Percentiles rank a stretch among this genome's conserved stretches.
Evolutionary conservation across 768 basidiomycete genomes (phyloP).

Genomic region (Rhizopogon vinicolor): DNA sequence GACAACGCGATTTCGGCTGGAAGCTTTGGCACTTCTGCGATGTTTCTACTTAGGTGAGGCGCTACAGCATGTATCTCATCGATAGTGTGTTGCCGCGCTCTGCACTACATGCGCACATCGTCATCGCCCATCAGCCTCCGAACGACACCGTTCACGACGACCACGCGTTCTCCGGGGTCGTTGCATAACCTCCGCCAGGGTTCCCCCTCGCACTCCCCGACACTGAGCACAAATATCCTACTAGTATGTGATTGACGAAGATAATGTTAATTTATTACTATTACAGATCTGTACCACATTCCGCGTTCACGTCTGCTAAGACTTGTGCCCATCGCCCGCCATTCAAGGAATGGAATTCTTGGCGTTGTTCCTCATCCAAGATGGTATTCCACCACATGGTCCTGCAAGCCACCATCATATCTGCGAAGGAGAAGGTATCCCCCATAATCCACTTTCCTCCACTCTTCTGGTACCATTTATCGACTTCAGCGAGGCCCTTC

Average conservation of each 20-base stretch:
- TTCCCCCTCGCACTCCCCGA: neutral
- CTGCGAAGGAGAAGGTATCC: conserved; percentile 4
- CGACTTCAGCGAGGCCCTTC: neutral
- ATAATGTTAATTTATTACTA: too few relatives aligned
- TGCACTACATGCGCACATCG: neutral
- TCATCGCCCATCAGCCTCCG: neutral
- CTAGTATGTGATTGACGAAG: too few relatives aligned
- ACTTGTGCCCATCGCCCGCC: neutral
- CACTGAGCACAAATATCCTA: too few relatives aligned
- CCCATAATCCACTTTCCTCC: conserved; percentile 4
- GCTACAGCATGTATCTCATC: too few relatives aligned
- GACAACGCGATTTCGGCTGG: too few relatives aligned
- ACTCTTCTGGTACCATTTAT: conserved; percentile 20
- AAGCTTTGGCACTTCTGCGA: too few relatives aligned
- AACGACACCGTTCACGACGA: neutral
- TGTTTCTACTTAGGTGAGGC: too few relatives aligned
- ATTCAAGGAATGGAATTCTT: conserved; percentile 2
- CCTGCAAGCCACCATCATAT: conserved; percentile 3
- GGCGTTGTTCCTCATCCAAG: conserved; percentile 1
- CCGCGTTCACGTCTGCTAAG: neutral
- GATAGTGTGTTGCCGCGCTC: neutral
- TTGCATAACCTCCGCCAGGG: neutral
- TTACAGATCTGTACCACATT: neutral
- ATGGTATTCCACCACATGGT: neutral
- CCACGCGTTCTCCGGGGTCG: neutral